Evolutionary conservation across 2,329 filamentous ascomycete species (phyloP).

Genomic region (Leptographium procerum): DNA sequence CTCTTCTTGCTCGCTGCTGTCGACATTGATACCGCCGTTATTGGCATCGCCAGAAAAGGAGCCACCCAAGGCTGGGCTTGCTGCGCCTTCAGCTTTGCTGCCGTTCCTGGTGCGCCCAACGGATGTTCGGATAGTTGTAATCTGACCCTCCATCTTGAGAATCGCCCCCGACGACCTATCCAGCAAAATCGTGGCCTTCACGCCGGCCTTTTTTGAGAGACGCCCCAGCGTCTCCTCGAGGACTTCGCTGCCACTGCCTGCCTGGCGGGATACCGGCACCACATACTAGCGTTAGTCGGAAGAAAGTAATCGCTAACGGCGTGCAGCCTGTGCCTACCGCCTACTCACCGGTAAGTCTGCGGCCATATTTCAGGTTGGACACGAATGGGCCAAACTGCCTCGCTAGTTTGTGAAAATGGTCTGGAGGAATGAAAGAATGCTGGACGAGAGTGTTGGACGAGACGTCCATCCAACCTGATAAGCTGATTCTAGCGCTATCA

Average conservation of each 20-base stretch:
- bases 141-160: slow-evolving; percentile 61
- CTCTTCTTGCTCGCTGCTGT: slow-evolving; percentile 10
- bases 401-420: background rate
- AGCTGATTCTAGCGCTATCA: background rate
- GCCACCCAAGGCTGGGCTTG: background rate
- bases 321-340: background rate
- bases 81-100: background rate
- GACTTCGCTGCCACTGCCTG: slow-evolving; percentile 42
- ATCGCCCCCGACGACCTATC: slow-evolving; percentile 63
- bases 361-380: slow-evolving; percentile 9
- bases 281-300: background rate
- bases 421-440: background rate
- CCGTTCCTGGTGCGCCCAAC: slow-evolving; percentile 9
- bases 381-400: background rate
- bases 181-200: slow-evolving; percentile 66
- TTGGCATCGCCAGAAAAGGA: slow-evolving; percentile 34
- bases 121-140: slow-evolving; percentile 44
- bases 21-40: background rate
- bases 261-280: slow-evolving; percentile 15
- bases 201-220: slow-evolving; percentile 65
- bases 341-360: slow-evolving; percentile 8
- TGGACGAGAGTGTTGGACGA: background rate
- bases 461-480: background rate
- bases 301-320: background rate
- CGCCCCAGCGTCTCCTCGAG: slow-evolving; percentile 56